Percentiles rank a stretch among this genome's conserved stretches.
phyloP scores from a whole-genome alignment of 257 asterid genomes.

The Solanum gandarillasii region DNA sequence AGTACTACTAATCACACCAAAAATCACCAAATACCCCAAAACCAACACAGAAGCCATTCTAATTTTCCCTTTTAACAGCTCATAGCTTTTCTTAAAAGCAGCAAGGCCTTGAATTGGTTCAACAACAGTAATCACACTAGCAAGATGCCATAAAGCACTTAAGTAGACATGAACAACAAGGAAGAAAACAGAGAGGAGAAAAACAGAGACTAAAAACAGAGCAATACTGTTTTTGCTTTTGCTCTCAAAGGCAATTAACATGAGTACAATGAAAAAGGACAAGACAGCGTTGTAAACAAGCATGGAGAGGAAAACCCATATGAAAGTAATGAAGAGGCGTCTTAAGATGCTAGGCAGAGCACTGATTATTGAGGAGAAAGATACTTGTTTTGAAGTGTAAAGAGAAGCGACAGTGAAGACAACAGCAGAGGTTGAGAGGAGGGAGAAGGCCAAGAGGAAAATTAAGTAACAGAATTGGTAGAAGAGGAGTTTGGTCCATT shows the following conservation, averaged over 20 bases:
- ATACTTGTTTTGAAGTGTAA: slow-evolving; percentile 74
- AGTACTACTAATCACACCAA: slow-evolving; percentile 42
- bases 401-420: slow-evolving; percentile 91
- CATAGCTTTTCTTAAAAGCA: slow-evolving; percentile 61
- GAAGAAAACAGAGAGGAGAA: slow-evolving; percentile 46
- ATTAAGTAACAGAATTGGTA: slow-evolving; percentile 78
- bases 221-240: slow-evolving; percentile 31
- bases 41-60: slow-evolving; percentile 48
- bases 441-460: slow-evolving; percentile 75
- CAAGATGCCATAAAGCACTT: slow-evolving; percentile 90
- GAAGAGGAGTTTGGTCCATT: slow-evolving; percentile 62
- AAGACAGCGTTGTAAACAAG: slow-evolving; percentile 49
- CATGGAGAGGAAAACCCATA: slow-evolving; percentile 71
- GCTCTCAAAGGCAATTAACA: slow-evolving; percentile 46
- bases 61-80: slow-evolving; percentile 44
- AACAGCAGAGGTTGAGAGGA: slow-evolving; percentile 86
- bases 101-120: slow-evolving; percentile 56
- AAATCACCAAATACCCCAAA: slow-evolving; percentile 48
- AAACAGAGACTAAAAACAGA: slow-evolving; percentile 40
- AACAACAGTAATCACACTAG: slow-evolving; percentile 82
- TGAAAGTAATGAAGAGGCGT: slow-evolving; percentile 67
- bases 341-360: slow-evolving; percentile 70
- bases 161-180: slow-evolving; percentile 71
- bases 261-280: slow-evolving; percentile 45
- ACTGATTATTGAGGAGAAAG: slow-evolving; percentile 52